Percentiles rank a stretch among this genome's conserved stretches.
phyloP scores from a whole-genome alignment of 495 filamentous ascomycete species.

The Aspergillus nidulans region DNA sequence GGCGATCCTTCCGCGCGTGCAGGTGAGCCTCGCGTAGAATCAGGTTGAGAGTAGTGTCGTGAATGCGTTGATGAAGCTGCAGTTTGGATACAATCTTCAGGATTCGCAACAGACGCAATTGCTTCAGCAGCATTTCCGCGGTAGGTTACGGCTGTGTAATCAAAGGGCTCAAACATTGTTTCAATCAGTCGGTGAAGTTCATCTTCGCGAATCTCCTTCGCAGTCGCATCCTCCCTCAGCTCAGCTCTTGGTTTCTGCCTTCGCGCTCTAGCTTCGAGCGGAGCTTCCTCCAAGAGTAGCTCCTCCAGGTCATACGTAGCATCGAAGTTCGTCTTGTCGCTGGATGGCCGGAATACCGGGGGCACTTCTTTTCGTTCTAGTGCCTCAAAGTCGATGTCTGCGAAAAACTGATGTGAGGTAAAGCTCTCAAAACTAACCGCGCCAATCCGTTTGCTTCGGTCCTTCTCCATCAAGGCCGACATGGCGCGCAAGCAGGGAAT shows the following conservation, averaged over 20 bases:
- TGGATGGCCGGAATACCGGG: constrained; percentile 85
- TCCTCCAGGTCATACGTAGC: constrained; percentile 98
- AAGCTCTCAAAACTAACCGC: constrained; percentile 74
- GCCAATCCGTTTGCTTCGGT: constrained; percentile 77
- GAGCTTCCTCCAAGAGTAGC: constrained; percentile 88
- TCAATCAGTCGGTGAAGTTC: constrained; percentile 94
- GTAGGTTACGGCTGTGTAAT: constrained; percentile 77
- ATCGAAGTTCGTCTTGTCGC: constrained; percentile 98
- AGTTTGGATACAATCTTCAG: constrained; percentile 37
- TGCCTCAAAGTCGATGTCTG: constrained; percentile 75
- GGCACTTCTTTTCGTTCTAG: constrained; percentile 86
- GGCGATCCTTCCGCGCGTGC: constrained; percentile 24
- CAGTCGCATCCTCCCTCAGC: constrained; percentile 89
- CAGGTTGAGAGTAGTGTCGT: constrained; percentile 38
- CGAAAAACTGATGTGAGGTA: constrained; percentile 83
- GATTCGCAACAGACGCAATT: constrained; percentile 37
- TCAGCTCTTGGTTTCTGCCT: constrained; percentile 89
- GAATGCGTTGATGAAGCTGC: constrained; percentile 28
- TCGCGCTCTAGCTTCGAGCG: constrained; percentile 85
- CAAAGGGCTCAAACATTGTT: constrained; percentile 89
- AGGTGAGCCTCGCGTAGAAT: constrained; percentile 27
- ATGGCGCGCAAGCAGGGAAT: constrained; percentile 83
- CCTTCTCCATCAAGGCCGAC: constrained; percentile 71
- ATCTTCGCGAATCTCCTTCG: constrained; percentile 91
- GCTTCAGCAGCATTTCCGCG: constrained; percentile 46